Evolutionary conservation across 805 yeast genomes (phyloP).

Genomic region (Cyberlindnera veronae): DNA sequence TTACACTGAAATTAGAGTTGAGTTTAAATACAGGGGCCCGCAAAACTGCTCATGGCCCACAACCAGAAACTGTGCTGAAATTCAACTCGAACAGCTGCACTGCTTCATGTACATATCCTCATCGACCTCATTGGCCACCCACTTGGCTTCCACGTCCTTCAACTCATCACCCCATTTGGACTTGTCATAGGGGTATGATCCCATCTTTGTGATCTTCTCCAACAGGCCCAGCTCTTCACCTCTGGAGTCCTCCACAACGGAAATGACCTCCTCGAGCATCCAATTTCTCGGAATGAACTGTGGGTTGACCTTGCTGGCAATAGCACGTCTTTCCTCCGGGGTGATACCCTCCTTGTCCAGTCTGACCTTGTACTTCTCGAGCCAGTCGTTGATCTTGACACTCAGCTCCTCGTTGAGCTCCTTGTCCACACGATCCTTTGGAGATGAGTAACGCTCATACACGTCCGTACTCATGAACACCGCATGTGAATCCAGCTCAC

Average conservation of each 20-base stretch:
- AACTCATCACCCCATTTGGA: conserved; percentile 63
- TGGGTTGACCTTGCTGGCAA: conserved; percentile 61
- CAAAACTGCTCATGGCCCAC: too few species aligned
- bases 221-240: conserved; percentile 50
- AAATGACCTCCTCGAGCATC: conserved; percentile 81
- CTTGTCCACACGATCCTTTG: conserved; percentile 30
- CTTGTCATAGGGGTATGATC: conserved; percentile 68
- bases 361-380: conserved; percentile 44
- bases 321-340: conserved; percentile 37
- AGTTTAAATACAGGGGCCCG: too few species aligned
- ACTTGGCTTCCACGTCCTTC: conserved; percentile 53
- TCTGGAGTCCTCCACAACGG: conserved; percentile 46
- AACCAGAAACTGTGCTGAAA: neutral
- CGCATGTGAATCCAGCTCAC: conserved; percentile 32
- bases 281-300: conserved; percentile 79
- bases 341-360: conserved; percentile 35
- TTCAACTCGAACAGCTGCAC: conserved; percentile 64
- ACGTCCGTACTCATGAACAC: conserved; percentile 29
- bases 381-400: conserved; percentile 47
- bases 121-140: conserved; percentile 53
- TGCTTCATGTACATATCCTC: conserved; percentile 58
- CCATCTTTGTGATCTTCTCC: conserved; percentile 65
- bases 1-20: too few species aligned
- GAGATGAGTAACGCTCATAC: conserved; percentile 18
- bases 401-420: conserved; percentile 40